These are phyloP conservation scores for Lentinula sp. DNA, from an alignment of 768 basidiomycete species.

Conservation along the genomic window DNA sequence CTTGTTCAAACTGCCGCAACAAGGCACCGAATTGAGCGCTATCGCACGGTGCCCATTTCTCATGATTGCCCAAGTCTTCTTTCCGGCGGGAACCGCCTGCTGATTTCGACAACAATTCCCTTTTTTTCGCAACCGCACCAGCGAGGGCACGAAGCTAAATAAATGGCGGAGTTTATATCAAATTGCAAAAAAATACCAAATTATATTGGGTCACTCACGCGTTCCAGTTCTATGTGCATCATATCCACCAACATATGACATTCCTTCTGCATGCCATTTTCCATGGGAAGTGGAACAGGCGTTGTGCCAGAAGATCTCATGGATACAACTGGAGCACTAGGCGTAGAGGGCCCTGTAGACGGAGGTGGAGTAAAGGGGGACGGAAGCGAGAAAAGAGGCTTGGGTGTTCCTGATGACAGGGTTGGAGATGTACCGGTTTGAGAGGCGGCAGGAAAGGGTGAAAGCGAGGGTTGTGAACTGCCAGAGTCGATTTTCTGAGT, in stretches of 20 bases:
- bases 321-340: slow-evolving; percentile 6
- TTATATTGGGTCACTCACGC: slow-evolving; percentile 36
- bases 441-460: neutral
- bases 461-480: neutral
- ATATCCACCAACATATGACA: slow-evolving; percentile 41
- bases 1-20: slow-evolving; percentile 42
- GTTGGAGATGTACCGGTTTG: neutral
- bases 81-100: slow-evolving; percentile 32
- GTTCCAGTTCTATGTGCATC: slow-evolving; percentile 48
- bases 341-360: neutral
- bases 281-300: slow-evolving; percentile 21
- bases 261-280: slow-evolving; percentile 67
- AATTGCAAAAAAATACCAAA: neutral
- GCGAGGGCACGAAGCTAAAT: slow-evolving; percentile 40
- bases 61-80: slow-evolving; percentile 37
- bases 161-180: neutral
- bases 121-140: slow-evolving; percentile 27
- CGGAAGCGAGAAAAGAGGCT: slow-evolving; percentile 7
- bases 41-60: slow-evolving; percentile 53
- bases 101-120: slow-evolving; percentile 25
- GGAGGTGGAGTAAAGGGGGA: neutral
- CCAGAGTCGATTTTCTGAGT: neutral
- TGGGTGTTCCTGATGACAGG: neutral
- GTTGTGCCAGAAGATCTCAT: neutral
- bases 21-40: slow-evolving; percentile 43